phyloP scores from a whole-genome alignment of 2,329 filamentous ascomycete genomes.

The Sclerotinia spermophila region DNA sequence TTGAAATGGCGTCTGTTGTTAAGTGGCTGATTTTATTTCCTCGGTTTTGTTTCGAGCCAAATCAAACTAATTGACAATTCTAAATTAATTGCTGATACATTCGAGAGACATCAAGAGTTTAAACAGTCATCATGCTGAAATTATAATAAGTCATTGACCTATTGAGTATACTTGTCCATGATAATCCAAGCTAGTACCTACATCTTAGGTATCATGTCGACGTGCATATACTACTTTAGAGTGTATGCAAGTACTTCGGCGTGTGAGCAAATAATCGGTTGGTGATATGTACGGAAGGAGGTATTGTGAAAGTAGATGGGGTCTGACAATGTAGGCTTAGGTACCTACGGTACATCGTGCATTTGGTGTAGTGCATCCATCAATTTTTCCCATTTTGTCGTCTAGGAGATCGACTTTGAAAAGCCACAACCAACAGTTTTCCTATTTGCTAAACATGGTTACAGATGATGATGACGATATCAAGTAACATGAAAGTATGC shows the following conservation, averaged over 20 bases:
- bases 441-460: background rate
- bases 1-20: constrained; percentile 6
- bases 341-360: constrained; percentile 9
- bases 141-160: constrained; percentile 1
- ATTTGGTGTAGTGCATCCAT: constrained; percentile 11
- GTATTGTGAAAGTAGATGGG: constrained; percentile 10
- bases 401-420: constrained; percentile 5
- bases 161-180: background rate
- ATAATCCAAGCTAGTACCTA: background rate
- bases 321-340: background rate
- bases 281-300: background rate
- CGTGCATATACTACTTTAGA: constrained; percentile 4
- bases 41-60: background rate
- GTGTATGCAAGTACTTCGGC: constrained; percentile 2
- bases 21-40: background rate
- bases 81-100: background rate
- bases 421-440: constrained; percentile 7
- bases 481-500: constrained; percentile 10
- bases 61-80: background rate
- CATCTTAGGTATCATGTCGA: constrained; percentile 7
- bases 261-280: constrained; percentile 13
- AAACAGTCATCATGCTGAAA: background rate
- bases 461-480: background rate
- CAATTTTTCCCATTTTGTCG: constrained; percentile 1
- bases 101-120: background rate